Evolutionary conservation across 768 basidiomycete species (phyloP), one percentile per base, ranked within the genome.

Genomic region (Suillus occidentalis): DNA sequence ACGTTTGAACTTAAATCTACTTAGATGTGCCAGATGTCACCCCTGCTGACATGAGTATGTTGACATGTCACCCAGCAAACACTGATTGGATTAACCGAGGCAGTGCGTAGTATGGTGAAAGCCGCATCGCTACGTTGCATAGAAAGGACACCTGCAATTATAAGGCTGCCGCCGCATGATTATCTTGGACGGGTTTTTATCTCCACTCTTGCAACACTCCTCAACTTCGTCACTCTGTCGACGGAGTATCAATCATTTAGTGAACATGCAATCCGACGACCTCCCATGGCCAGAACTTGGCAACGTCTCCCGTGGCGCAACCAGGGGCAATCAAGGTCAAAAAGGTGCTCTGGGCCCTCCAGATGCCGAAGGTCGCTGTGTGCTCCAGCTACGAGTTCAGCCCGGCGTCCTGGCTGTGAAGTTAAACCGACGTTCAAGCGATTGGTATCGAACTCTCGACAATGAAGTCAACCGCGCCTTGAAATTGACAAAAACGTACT

Each of bases 231-330:
- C 60, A 58, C 39, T 20, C 57, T 25, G 39, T 58, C 2, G 22
- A 40, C 57, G 39, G 57, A 58, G 39, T 61, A 60, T 60, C 58
- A 40, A 53, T 63, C 58, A 39, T 40, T 61, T 42, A 39, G 34
- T 57, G 25, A 42, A 8, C 40, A 84, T 84, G 81, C 76, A 81
- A 65, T 72, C 84, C 68, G 91, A 93, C 80, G 91, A 93, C 82
- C 83, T 92, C 62, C 91, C 91, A 28, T 93, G 91, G 91, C 91
- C 91, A 68, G 91, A 93, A 77, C 82, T 91, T 66, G 91, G 91
- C 67, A 93, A 92, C 72, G 90, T 93, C 68, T 91, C 91, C 63
- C 85, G 91, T 64, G 91, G 91, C 57, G 91, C 91, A 31, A 92
- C 91, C 59, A 78, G 91, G 73, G 91, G 91, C 66, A 93, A 93